These are phyloP conservation scores for Eucalyptus regnans DNA, from an alignment of 345 rosid genomes.

Conservation along the genomic window DNA sequence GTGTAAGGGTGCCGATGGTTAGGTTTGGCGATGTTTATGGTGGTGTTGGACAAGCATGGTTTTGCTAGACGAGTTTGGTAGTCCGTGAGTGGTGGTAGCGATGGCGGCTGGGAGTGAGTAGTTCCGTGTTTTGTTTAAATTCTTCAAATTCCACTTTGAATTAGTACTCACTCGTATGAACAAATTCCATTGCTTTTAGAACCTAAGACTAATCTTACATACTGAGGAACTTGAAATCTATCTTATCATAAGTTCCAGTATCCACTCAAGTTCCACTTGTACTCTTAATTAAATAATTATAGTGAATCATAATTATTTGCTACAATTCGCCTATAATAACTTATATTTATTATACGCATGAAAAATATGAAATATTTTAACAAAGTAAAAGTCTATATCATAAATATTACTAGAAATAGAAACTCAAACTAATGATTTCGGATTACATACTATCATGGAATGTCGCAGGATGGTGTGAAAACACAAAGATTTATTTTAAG, in stretches of 20 bases:
- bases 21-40: not conserved
- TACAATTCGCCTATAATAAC: rapidly evolving
- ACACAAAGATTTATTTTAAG: too few relatives aligned
- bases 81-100: rapidly evolving
- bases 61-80: rapidly evolving
- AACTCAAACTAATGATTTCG: rapidly evolving
- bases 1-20: rapidly evolving
- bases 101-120: rapidly evolving
- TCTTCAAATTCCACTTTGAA: too few relatives aligned
- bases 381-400: rapidly evolving
- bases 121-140: rapidly evolving
- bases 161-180: too few relatives aligned
- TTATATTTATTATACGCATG: too few relatives aligned
- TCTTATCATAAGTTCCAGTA: rapidly evolving
- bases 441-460: rapidly evolving
- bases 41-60: rapidly evolving
- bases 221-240: rapidly evolving
- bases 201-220: rapidly evolving
- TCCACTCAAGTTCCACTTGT: rapidly evolving
- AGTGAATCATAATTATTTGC: rapidly evolving
- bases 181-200: rapidly evolving
- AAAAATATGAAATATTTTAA: too few relatives aligned
- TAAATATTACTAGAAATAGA: rapidly evolving
- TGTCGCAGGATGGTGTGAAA: rapidly evolving
- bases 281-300: too few relatives aligned